Evolutionary conservation across 345 rosid genomes (phyloP).

Genomic region (Hypericum androsaemum): DNA sequence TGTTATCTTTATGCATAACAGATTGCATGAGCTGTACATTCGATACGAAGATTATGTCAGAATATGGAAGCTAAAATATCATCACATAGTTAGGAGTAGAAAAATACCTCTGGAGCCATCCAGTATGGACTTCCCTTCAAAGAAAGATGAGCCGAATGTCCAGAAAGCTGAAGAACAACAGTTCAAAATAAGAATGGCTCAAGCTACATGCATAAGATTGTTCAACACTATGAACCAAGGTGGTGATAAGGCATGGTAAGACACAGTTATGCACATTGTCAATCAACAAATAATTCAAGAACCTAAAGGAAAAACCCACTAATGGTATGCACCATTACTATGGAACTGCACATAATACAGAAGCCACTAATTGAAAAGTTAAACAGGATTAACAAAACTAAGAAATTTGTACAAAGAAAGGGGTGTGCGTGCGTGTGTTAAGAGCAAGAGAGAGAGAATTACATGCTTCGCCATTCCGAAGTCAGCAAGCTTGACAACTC

Average conservation of each 20-base stretch:
- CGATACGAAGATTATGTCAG: conserved; percentile 13
- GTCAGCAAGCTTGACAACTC: conserved; percentile 92
- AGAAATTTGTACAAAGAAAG: too few relatives aligned
- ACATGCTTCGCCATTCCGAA: conserved; percentile 99
- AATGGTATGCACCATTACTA: too few relatives aligned
- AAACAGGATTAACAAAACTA: too few relatives aligned
- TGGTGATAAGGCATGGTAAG: too few relatives aligned
- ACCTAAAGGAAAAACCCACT: too few relatives aligned
- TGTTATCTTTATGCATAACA: conserved; percentile 70
- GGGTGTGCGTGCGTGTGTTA: too few relatives aligned
- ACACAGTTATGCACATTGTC: too few relatives aligned
- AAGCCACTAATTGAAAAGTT: too few relatives aligned
- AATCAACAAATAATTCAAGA: too few relatives aligned
- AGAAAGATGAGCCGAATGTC: conserved; percentile 85
- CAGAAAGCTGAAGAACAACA: conserved; percentile 55
- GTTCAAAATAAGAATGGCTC: neutral
- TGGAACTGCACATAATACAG: too few relatives aligned
- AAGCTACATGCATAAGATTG: too few relatives aligned
- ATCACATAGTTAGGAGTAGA: neutral
- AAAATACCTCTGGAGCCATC: conserved; percentile 98
- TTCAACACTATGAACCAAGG: too few relatives aligned
- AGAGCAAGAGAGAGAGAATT: conserved; percentile 26
- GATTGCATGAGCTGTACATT: conserved; percentile 74
- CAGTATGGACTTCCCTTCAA: conserved; percentile 94
- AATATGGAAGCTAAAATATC: conserved; percentile 1